phyloP scores from a whole-genome alignment of 2,329 filamentous ascomycete genomes.

The Sporothrix brunneoviolacea region DNA sequence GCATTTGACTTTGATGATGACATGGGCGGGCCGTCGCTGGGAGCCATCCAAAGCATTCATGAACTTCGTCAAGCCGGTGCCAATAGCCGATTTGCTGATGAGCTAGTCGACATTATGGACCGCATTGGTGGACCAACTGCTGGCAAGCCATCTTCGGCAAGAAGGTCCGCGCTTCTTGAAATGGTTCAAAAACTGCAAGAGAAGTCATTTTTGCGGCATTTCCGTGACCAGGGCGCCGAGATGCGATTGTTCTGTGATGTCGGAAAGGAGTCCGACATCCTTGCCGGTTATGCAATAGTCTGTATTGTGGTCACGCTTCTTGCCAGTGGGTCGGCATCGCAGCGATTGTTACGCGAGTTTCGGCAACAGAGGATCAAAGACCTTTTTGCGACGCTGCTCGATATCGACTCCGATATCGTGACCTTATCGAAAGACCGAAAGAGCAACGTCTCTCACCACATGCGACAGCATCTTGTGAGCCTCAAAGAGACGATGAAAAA shows the following conservation, averaged over 20 bases:
- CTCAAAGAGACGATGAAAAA: slow-evolving; percentile 48
- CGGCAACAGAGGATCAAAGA: slow-evolving; percentile 45
- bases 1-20: slow-evolving; percentile 37
- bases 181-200: slow-evolving; percentile 53
- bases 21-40: slow-evolving; percentile 36
- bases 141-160: slow-evolving; percentile 40
- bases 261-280: slow-evolving; percentile 50
- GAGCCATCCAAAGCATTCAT: slow-evolving; percentile 56
- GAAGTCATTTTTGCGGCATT: slow-evolving; percentile 59
- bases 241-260: slow-evolving; percentile 59
- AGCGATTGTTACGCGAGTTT: slow-evolving; percentile 50
- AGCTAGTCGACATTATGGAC: slow-evolving; percentile 57
- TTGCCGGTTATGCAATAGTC: slow-evolving; percentile 58
- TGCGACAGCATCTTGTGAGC: slow-evolving; percentile 47
- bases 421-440: slow-evolving; percentile 57
- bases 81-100: slow-evolving; percentile 59
- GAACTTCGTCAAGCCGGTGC: slow-evolving; percentile 60
- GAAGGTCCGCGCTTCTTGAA: slow-evolving; percentile 54
- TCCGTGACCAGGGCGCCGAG: slow-evolving; percentile 68
- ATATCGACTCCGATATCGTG: slow-evolving; percentile 47
- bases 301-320: slow-evolving; percentile 59
- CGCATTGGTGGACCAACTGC: slow-evolving; percentile 47
- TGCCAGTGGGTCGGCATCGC: slow-evolving; percentile 47
- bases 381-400: slow-evolving; percentile 52
- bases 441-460: slow-evolving; percentile 61